These are phyloP conservation scores for Plantago ovata DNA, from an alignment of 257 asterid species.

Conservation along the genomic window DNA sequence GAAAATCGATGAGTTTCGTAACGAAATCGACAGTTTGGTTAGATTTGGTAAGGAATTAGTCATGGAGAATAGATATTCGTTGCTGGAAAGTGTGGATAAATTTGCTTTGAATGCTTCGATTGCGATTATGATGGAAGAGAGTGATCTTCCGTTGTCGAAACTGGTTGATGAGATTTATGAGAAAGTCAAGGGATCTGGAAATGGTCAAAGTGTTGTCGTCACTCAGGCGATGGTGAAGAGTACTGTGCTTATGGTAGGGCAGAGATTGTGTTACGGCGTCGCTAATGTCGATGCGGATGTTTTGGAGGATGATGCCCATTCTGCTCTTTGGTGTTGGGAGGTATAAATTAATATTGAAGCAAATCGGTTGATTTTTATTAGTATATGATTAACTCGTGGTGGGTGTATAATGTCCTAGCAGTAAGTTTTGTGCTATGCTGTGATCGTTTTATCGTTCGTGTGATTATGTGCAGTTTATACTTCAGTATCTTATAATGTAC, in stretches of 20 bases:
- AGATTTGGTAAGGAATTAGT: conserved; percentile 35
- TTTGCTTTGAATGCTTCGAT: conserved; percentile 37
- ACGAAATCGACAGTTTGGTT: conserved; percentile 51
- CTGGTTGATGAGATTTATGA: conserved; percentile 57
- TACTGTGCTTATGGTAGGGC: conserved; percentile 65
- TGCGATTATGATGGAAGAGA: conserved; percentile 79
- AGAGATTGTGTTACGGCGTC: conserved; percentile 66
- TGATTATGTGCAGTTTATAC: too few species aligned
- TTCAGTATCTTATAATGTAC: too few species aligned
- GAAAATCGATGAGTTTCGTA: conserved; percentile 31
- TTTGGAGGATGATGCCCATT: conserved; percentile 73
- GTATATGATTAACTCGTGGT: neutral
- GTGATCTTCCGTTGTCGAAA: conserved; percentile 63
- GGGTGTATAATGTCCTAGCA: neutral
- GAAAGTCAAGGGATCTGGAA: conserved; percentile 42
- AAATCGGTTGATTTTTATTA: neutral
- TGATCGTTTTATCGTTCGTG: too few species aligned
- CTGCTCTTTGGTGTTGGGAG: conserved; percentile 97
- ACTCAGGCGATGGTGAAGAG: conserved; percentile 66
- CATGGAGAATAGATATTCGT: conserved; percentile 23
- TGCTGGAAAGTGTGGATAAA: conserved; percentile 30
- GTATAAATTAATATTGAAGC: conserved; percentile 22
- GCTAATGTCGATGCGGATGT: conserved; percentile 64
- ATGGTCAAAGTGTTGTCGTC: conserved; percentile 29
- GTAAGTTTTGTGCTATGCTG: too few species aligned